These are phyloP conservation scores for Martiniozyma abietophila DNA, from an alignment of 805 yeast species.

Conservation along the genomic window DNA sequence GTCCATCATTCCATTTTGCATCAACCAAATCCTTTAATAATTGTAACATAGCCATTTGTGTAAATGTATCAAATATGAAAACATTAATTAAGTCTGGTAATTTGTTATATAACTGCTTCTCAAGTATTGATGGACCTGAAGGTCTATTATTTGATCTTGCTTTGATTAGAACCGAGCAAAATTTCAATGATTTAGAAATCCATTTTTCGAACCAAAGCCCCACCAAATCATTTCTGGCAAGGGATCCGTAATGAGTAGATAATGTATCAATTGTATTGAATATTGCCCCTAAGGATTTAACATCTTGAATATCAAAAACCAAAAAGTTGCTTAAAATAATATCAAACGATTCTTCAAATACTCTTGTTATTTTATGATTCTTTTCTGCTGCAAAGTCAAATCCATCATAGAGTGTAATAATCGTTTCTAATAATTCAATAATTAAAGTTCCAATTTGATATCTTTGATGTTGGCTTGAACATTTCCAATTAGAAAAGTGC, in stretches of 20 bases:
- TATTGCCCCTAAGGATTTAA: slow-evolving; percentile 48
- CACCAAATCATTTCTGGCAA: slow-evolving; percentile 26
- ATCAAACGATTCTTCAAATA: slow-evolving; percentile 42
- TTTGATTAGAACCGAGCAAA: slow-evolving; percentile 47
- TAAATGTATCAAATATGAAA: slow-evolving; percentile 39
- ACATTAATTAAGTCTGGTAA: slow-evolving; percentile 49
- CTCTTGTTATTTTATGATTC: slow-evolving; percentile 35
- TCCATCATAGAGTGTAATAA: slow-evolving; percentile 47
- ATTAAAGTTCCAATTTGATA: slow-evolving; percentile 50
- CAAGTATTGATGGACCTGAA: slow-evolving; percentile 54
- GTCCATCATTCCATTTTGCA: slow-evolving; percentile 45
- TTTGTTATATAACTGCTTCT: slow-evolving; percentile 44
- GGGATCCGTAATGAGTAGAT: slow-evolving; percentile 19
- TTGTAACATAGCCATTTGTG: slow-evolving; percentile 44
- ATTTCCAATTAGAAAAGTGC: slow-evolving; percentile 64
- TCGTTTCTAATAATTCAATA: slow-evolving; percentile 43
- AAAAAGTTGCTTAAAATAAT: slow-evolving; percentile 49
- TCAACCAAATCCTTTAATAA: slow-evolving; percentile 49
- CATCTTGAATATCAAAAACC: slow-evolving; percentile 37
- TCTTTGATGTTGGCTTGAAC: slow-evolving; percentile 44
- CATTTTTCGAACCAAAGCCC: slow-evolving; percentile 43
- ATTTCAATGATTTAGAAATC: slow-evolving; percentile 41
- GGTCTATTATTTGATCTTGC: slow-evolving; percentile 41
- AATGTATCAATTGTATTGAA: slow-evolving; percentile 40
- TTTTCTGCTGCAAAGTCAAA: slow-evolving; percentile 33